These are phyloP conservation scores for Nakazawaea anatomiae DNA, from an alignment of 805 yeast species.

Conservation along the genomic window DNA sequence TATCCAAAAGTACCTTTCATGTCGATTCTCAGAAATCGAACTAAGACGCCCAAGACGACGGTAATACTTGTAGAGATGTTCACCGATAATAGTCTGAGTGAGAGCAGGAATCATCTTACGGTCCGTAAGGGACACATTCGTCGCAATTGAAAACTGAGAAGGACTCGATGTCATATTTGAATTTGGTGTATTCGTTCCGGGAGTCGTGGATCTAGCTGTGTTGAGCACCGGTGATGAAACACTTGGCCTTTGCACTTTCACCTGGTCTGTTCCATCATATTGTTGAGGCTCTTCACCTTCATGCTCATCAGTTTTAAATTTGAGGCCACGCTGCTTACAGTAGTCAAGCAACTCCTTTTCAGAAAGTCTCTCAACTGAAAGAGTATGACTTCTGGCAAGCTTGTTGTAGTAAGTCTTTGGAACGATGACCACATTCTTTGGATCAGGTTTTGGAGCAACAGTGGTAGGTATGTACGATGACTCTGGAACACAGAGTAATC, in stretches of 20 bases:
- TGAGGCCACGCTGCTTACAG: slow-evolving; percentile 45
- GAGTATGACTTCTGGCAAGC: slow-evolving; percentile 37
- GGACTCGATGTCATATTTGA: slow-evolving; percentile 22
- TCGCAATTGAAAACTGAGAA: slow-evolving; percentile 36
- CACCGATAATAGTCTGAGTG: slow-evolving; percentile 93
- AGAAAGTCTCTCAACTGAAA: slow-evolving; percentile 37
- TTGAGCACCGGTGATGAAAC: neutral
- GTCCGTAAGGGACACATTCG: slow-evolving; percentile 60
- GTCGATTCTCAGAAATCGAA: slow-evolving; percentile 72
- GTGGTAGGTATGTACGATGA: slow-evolving; percentile 61
- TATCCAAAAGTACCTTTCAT: slow-evolving; percentile 92
- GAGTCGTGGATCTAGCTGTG: slow-evolving; percentile 9
- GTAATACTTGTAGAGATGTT: slow-evolving; percentile 78
- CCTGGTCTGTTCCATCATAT: neutral
- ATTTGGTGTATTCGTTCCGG: slow-evolving; percentile 20
- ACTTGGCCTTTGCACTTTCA: neutral
- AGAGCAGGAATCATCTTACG: slow-evolving; percentile 76
- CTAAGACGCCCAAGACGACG: slow-evolving; percentile 72
- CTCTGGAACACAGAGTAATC: slow-evolving; percentile 51
- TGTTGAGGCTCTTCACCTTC: slow-evolving; percentile 14
- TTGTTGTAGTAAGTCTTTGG: slow-evolving; percentile 62
- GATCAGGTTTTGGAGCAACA: slow-evolving; percentile 47
- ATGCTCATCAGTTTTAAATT: slow-evolving; percentile 18
- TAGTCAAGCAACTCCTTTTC: slow-evolving; percentile 39
- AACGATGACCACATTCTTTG: slow-evolving; percentile 51